Evolutionary conservation across 805 yeast species (phyloP), one percentile per base, ranked within the genome.

Genomic region (Saccharomycopsis oosterbeekiorum): DNA sequence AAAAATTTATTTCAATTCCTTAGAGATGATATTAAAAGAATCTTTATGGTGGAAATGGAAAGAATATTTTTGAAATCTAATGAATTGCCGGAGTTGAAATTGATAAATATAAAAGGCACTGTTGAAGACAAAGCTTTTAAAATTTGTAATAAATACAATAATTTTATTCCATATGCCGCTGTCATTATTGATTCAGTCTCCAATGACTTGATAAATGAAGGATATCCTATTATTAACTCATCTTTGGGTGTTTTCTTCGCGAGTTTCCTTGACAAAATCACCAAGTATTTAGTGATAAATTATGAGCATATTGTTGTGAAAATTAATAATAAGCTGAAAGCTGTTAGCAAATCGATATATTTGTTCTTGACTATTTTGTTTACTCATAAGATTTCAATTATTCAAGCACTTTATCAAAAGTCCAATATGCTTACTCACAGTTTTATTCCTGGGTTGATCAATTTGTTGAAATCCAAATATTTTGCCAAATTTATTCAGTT

Each of bases 321-420:
- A 15, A 40, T 55, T 37, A 34, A 29, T 19, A 55, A 62, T 14
- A 62, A 57, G 55, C 58, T 34, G 62, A 59, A 60, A 56, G 70
- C 36, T 57, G 71, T 39, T 71, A 70, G 55, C 59, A 60, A 58
- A 64, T 65, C 65, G 82, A 74, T 84, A 5, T 76, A 81, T 8
- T 73, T 83, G 34, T 76, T 81, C 62, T 73, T 84, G 62, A 75
- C 84, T 61, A 80, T 84, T 15, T 71, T 84, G n/a, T 76, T 83
- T 56, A 80, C 84, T 56, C 88, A 84, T 68, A 82, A 81, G 67
- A 69, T 72, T 2, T 76, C 80, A 19, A 70, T 85, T 43, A 80
- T 80, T 17, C 73, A 76, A 6, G 68, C 79, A n/a, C 74, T 83
- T 1, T 62, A 74, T 58, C 77, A 76, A 57, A 70, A 79, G 68